Evolutionary conservation across 768 basidiomycete species (phyloP), one percentile per base, ranked within the genome.

Genomic region (Leccinum obscurum): DNA sequence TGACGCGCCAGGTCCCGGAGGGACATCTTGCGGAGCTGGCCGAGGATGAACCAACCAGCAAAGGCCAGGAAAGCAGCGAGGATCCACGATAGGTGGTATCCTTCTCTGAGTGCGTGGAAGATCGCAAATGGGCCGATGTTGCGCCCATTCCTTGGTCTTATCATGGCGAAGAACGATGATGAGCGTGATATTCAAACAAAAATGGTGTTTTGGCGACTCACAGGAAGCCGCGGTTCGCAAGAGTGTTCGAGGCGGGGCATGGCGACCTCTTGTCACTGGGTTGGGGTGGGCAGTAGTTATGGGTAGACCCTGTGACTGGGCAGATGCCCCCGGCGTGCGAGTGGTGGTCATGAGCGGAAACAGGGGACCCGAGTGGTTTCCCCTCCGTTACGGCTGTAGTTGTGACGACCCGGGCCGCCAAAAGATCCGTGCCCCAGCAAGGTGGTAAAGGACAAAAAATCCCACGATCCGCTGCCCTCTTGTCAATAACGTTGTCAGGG

Each of bases 181-280:
- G 22, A 61, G 56, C 35, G 24, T 50, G 41, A 20, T n/a, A 35
- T 24, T n/a, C 20, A 46, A 14, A 17, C 4, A 32, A 41, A 46
- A n/a, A 37, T 41, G 46, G 17, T 10, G 24, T 26, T 37, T 28
- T 4, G 15, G 44, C 46, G 13, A 78, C 87, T 70, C 64, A 90
- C 89, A 92, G 76, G 58, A 86, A 90, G 2, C 87, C 86, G 58
- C 90, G 87, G 64, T 91, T 91, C 0, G 89, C 87, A 65, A 91
- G 82, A 0, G 85, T 75, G 63, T 92, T 91, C 41, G 91, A 70
- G 2, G 88, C 90, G 1, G 90, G 90, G 63, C 89, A 91, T 5
- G 85, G 85, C 0, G 86, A 86, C 17, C 89, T 81, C 54, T 75
- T 78, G 61, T 87, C 87, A 14, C 74, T 76, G 10, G 67, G 59